A percentile compares a stretch with the other conserved stretches of the same genome.
phyloP scores from a whole-genome alignment of 1,284 basidiomycete genomes.

The Phellinidium pouzarii region DNA sequence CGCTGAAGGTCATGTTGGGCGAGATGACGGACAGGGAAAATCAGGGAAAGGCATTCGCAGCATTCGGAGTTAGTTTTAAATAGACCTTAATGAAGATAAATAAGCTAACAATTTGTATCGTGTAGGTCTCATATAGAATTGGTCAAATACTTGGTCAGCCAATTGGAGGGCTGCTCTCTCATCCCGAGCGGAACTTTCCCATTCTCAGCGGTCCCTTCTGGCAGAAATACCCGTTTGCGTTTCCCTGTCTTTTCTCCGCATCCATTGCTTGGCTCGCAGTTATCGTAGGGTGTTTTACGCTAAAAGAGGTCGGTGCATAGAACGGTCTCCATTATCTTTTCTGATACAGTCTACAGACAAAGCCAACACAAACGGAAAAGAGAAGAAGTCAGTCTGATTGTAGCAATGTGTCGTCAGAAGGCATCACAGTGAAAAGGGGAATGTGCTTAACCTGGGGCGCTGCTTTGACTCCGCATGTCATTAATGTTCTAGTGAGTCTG shows the following conservation, averaged over 20 bases:
- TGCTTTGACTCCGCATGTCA: conserved; percentile 14
- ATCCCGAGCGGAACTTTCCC: conserved; percentile 22
- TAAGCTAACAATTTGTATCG: not conserved
- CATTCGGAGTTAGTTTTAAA: conserved; percentile 3
- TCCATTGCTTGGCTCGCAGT: conserved; percentile 20
- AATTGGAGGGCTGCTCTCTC: conserved; percentile 22
- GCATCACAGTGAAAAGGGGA: not conserved
- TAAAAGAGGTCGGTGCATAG: conserved; percentile 20
- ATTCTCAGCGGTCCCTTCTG: conserved; percentile 21
- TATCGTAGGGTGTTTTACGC: conserved; percentile 17
- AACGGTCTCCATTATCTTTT: not conserved
- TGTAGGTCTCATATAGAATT: conserved; percentile 17
- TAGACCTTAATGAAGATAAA: not conserved
- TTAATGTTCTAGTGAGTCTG: conserved; percentile 14
- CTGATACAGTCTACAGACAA: conserved; percentile 3
- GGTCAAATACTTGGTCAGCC: conserved; percentile 21
- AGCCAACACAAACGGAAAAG: not conserved
- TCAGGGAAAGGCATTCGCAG: conserved; percentile 7
- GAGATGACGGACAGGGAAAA: conserved; percentile 17
- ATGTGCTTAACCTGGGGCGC: conserved; percentile 3
- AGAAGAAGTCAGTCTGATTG: not conserved
- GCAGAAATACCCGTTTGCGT: conserved; percentile 22
- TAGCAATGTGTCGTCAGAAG: not conserved
- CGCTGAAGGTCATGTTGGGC: conserved; percentile 20
- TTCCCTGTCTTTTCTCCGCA: conserved; percentile 23